phyloP scores from a whole-genome alignment of 2,329 filamentous ascomycete species.

The Fusarium succisae region DNA sequence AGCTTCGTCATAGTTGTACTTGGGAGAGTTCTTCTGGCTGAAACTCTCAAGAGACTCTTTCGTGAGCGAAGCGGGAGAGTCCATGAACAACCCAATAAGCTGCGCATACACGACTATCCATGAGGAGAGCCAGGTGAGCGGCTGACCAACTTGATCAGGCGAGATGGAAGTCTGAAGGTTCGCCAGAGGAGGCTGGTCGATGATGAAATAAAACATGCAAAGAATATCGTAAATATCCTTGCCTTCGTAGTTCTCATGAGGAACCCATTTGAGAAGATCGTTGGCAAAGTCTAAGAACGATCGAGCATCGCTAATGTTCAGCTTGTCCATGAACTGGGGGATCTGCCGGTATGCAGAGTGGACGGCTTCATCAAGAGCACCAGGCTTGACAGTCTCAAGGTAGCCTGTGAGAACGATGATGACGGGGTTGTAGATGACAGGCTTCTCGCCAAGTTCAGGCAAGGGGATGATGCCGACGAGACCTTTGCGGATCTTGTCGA shows the following conservation, averaged over 20 bases:
- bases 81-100: slow-evolving; percentile 14
- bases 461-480: not conserved
- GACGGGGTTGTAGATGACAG: not conserved
- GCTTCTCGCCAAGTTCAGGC: not conserved
- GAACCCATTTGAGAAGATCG: slow-evolving; percentile 5
- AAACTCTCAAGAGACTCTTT: not conserved
- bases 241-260: not conserved
- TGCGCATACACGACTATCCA: slow-evolving; percentile 12
- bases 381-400: not conserved
- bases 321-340: slow-evolving; percentile 8
- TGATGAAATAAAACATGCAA: slow-evolving; percentile 6
- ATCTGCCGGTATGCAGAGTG: not conserved
- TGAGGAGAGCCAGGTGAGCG: slow-evolving; percentile 5
- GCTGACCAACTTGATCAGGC: not conserved
- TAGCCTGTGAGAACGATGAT: not conserved
- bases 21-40: not conserved
- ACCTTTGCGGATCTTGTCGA: not conserved
- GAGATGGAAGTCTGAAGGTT: not conserved
- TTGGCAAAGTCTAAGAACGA: slow-evolving; percentile 14
- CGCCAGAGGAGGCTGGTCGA: not conserved
- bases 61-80: not conserved
- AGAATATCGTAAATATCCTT: slow-evolving; percentile 13
- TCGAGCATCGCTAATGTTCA: not conserved
- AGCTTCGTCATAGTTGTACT: slow-evolving; percentile 1
- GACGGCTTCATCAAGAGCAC: slow-evolving; percentile 1